phyloP scores from a whole-genome alignment of 129 eudicot genomes.

The Ambrosia trifida region DNA sequence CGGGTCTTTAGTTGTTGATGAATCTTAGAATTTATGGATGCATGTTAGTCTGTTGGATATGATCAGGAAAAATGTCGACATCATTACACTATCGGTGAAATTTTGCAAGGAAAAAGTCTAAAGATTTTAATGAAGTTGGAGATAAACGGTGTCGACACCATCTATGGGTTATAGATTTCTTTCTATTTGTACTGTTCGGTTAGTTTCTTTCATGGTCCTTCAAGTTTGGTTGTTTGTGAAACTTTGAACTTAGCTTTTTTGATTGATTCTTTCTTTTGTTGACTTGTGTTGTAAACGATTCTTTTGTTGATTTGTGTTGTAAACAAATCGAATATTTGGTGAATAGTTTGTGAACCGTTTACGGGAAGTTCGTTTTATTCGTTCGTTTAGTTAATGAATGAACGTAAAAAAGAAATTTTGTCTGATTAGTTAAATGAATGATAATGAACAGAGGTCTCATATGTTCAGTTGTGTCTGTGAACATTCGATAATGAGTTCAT shows the following conservation, averaged over 20 bases:
- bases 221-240: not conserved
- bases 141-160: conserved; percentile 36
- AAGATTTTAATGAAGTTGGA: not conserved
- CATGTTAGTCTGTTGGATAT: not conserved
- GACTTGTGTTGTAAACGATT: no score
- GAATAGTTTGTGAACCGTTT: no score
- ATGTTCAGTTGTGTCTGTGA: no score
- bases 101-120: not conserved
- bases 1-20: not conserved
- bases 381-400: no score
- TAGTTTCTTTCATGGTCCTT: not conserved
- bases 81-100: conserved; percentile 1
- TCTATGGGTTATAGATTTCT: conserved; percentile 1
- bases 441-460: no score
- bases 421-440: no score
- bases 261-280: no score
- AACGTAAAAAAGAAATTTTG: no score
- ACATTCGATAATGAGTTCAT: no score
- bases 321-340: no score
- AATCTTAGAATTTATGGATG: not conserved
- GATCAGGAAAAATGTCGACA: conserved; percentile 30
- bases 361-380: no score
- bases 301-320: no score
- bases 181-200: conserved; percentile 25
- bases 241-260: not conserved